Conservation (phyloP, 192 early-diverging fungal genomes). For the Kickxella alabastrina region DNA sequence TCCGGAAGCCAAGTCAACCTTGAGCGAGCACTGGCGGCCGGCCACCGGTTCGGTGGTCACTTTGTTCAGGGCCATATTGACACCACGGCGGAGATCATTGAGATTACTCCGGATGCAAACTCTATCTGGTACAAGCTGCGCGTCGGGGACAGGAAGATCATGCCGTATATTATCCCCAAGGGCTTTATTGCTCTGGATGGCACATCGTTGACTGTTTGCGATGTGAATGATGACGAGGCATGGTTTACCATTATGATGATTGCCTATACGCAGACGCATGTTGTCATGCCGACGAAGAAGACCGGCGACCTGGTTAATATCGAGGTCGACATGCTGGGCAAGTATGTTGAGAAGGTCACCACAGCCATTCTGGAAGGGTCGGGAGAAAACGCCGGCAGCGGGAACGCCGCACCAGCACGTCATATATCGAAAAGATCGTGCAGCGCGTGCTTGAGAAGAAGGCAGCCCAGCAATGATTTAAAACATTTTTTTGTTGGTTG, state of each 20-base stretch:
- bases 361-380: conserved; percentile 48
- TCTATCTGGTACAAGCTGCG: conserved; percentile 73
- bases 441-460: conserved; percentile 35
- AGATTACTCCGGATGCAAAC: conserved; percentile 82
- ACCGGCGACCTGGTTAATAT: conserved; percentile 82
- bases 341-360: conserved; percentile 87
- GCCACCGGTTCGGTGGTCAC: conserved; percentile 92
- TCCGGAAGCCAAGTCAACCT: conserved; percentile 83
- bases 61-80: conserved; percentile 98
- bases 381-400: background rate
- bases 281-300: conserved; percentile 72
- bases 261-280: conserved; percentile 82
- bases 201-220: conserved; percentile 89
- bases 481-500: too few relatives aligned
- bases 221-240: conserved; percentile 69
- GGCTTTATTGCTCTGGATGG: conserved; percentile 94
- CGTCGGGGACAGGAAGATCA: conserved; percentile 55
- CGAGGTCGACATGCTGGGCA: conserved; percentile 97
- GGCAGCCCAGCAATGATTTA: too few relatives aligned
- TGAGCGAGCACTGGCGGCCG: conserved; percentile 86
- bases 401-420: too few relatives aligned
- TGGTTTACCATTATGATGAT: conserved; percentile 95
- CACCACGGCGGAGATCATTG: conserved; percentile 69
- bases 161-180: conserved; percentile 90
- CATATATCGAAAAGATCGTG: conserved; percentile 45